A percentile compares a stretch with the other conserved stretches of the same genome.
Conservation (phyloP, 2,329 filamentous ascomycete species). For the Calonectria honghensis region DNA sequence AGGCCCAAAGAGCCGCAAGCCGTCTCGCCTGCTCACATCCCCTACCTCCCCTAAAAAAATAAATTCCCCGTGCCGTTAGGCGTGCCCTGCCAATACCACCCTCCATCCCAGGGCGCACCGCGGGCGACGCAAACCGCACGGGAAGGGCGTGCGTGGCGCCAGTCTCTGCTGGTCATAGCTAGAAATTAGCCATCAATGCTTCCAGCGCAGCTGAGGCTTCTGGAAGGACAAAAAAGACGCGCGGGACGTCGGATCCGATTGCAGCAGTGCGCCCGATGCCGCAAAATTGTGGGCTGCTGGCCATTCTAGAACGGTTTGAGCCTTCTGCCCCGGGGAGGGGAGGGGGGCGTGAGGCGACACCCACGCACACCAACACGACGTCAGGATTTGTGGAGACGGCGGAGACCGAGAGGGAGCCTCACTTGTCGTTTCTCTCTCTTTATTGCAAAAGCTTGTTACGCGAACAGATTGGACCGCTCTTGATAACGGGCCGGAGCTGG, state of each 20-base stretch:
- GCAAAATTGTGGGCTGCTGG: constrained; percentile 35
- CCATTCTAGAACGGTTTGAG: constrained; percentile 40
- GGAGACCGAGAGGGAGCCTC: constrained; percentile 45
- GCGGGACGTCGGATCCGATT: constrained; percentile 29
- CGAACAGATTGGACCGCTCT: constrained; percentile 40
- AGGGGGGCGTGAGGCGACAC: constrained; percentile 24
- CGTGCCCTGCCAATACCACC: constrained; percentile 21
- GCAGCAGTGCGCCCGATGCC: constrained; percentile 29
- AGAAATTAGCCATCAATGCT: constrained; percentile 3
- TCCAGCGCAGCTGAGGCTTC: constrained; percentile 19
- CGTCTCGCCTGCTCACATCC: neutral
- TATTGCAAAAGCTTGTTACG: constrained; percentile 46
- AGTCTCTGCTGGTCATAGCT: constrained; percentile 25
- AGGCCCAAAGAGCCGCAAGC: constrained; percentile 35
- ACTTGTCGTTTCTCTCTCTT: constrained; percentile 25
- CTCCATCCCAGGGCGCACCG: neutral
- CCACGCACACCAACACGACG: constrained; percentile 41
- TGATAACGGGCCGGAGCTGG: constrained; percentile 44
- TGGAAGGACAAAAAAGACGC: constrained; percentile 4
- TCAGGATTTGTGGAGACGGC: constrained; percentile 39
- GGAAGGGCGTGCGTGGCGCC: constrained; percentile 24
- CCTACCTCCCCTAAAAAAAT: neutral
- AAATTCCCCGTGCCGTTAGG: neutral
- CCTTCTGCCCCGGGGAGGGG: constrained; percentile 38
- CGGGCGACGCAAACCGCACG: neutral